Conservation (phyloP, 495 filamentous ascomycete genomes). For the Penicillium taxi region DNA sequence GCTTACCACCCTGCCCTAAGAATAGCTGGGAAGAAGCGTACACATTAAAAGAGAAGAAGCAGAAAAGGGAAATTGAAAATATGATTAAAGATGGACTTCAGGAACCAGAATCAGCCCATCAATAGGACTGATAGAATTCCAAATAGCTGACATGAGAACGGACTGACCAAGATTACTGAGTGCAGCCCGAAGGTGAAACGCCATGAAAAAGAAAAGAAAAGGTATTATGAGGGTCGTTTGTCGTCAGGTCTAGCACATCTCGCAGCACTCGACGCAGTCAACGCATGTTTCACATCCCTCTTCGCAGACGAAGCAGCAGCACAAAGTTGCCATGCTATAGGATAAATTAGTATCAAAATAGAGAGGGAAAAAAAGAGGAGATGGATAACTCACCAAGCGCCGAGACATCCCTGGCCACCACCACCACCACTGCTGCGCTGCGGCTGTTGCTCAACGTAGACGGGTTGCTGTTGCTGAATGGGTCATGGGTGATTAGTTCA, state of each 20-base stretch:
- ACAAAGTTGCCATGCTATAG: conserved; percentile 55
- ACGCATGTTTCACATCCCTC: conserved; percentile 73
- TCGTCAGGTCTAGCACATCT: conserved; percentile 38
- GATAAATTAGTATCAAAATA: conserved; percentile 7
- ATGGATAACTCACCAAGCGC: conserved; percentile 43
- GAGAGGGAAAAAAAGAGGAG: background rate
- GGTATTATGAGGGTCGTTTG: conserved; percentile 13
- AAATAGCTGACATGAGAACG: too few species aligned
- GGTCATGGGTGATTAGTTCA: background rate
- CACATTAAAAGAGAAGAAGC: too few species aligned
- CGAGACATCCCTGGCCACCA: conserved; percentile 54
- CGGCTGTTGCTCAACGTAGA: conserved; percentile 17
- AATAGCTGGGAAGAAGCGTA: too few species aligned
- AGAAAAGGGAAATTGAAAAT: too few species aligned
- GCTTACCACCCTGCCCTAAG: too few species aligned
- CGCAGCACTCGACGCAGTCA: conserved; percentile 59
- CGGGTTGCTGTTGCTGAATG: background rate
- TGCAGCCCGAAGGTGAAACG: conserved; percentile 9
- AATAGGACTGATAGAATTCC: too few species aligned
- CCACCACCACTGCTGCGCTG: conserved; percentile 37
- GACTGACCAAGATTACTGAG: background rate
- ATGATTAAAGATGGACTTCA: too few species aligned
- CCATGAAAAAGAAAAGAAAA: conserved; percentile 17
- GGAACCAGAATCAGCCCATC: too few species aligned
- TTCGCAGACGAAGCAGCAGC: conserved; percentile 73